Evolutionary conservation across 257 asterid species (phyloP), one percentile per base, ranked within the genome.

Genomic region (Petrea volubilis): DNA sequence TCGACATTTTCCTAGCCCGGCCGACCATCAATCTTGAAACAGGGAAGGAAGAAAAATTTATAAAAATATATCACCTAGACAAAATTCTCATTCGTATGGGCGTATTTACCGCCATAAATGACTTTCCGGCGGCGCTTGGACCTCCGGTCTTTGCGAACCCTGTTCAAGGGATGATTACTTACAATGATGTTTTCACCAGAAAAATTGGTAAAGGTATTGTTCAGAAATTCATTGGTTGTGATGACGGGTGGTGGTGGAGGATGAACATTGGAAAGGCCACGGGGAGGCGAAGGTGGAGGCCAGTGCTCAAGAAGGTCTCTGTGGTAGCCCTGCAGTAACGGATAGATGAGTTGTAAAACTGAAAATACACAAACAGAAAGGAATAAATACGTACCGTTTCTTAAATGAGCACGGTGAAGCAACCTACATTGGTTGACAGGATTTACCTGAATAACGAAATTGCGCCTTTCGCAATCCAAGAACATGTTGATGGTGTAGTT

Each of bases 381-480:
- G 18, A 0, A 44, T 44, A 12, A 7, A 2, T 1, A 14, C 13
- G 18, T 5, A 36, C 2, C 15, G 20, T 5, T 15, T 23, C 8
- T 29, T 5, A 46, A 31, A 34, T 17, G 33, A 24, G 23, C 56
- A 33, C 27, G 24, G 14, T 2, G 27, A 7, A 41, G 23, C 40
- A 15, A 50, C 27, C 21, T 25, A 55, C n/a, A 21, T 24, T 13
- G 67, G 33, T 66, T 20, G 27, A 17, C 41, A 67, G 43, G 67
- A 56, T 38, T 64, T 82, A 93, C 98, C 98, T 93, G 98, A 77
- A 90, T 64, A 28, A 93, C 97, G 68, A 90, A 93, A 81, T 93
- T 90, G 66, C 96, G 95, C 72, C 97, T 80, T 74, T 90, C 96
- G 44, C 98, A 93, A 65, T 93, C 98, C 91, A 83, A 73, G 86